Evolutionary conservation across 257 asterid genomes (phyloP).

Genomic region (Mentha longifolia): DNA sequence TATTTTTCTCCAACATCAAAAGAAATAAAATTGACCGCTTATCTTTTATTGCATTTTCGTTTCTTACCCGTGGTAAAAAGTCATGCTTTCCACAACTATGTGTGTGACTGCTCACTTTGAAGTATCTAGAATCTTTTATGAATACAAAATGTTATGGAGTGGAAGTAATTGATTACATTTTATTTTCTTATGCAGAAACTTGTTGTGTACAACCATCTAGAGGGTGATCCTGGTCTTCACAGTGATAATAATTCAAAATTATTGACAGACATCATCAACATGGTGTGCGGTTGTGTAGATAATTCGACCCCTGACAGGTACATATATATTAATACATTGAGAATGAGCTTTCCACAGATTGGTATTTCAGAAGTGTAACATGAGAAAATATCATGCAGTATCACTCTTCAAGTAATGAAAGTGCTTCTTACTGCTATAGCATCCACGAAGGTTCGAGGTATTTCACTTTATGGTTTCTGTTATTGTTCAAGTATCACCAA

Average conservation of each 20-base stretch:
- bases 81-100: constrained; percentile 4
- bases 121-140: constrained; percentile 23
- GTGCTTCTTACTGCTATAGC: constrained; percentile 93
- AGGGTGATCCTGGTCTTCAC: constrained; percentile 96
- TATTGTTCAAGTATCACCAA: constrained; percentile 3
- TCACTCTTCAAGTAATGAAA: constrained; percentile 94
- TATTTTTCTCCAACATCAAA: neutral
- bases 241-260: constrained; percentile 72
- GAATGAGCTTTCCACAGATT: constrained; percentile 25
- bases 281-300: constrained; percentile 85
- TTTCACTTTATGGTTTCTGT: constrained; percentile 35
- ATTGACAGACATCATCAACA: constrained; percentile 79
- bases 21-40: no score
- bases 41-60: no score
- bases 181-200: constrained; percentile 72
- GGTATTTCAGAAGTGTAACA: constrained; percentile 34
- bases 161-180: constrained; percentile 25
- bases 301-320: constrained; percentile 96
- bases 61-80: neutral
- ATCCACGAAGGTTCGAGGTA: constrained; percentile 91
- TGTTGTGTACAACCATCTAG: constrained; percentile 90
- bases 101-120: constrained; percentile 14
- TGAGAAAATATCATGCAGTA: constrained; percentile 62
- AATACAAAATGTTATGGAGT: constrained; percentile 18
- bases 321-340: constrained; percentile 15